Evolutionary conservation across 2,329 filamentous ascomycete genomes (phyloP).

Genomic region (Neocucurbitaria cava): DNA sequence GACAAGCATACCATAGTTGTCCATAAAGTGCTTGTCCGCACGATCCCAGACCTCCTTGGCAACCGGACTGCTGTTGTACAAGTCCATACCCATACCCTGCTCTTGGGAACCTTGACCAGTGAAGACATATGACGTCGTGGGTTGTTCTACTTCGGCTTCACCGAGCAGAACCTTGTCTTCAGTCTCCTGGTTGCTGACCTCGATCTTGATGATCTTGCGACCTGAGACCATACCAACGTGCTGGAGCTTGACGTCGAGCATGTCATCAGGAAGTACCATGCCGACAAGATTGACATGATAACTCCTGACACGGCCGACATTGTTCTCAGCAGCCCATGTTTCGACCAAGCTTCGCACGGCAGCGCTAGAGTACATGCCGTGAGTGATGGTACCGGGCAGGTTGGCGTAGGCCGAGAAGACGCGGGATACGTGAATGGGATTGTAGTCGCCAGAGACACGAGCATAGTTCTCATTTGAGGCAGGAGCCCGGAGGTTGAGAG

Average conservation of each 20-base stretch:
- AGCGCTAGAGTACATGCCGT: conserved; percentile 99
- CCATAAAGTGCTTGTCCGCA: conserved; percentile 96
- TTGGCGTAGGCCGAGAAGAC: conserved; percentile 97
- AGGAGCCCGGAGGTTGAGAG: conserved; percentile 86
- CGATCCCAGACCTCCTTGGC: conserved; percentile 92
- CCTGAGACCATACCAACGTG: conserved; percentile 97
- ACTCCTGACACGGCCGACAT: conserved; percentile 93
- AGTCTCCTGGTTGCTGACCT: conserved; percentile 92
- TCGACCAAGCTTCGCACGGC: conserved; percentile 95
- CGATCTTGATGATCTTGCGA: conserved; percentile 99
- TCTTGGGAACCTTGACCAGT: conserved; percentile 98
- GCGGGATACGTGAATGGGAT: conserved; percentile 97
- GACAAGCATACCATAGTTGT: conserved; percentile 82
- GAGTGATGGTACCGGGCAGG: conserved; percentile 94
- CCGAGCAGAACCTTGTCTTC: conserved; percentile 96
- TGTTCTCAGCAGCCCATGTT: conserved; percentile 99
- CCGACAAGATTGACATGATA: conserved; percentile 97
- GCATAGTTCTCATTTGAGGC: conserved; percentile 98
- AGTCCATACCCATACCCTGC: conserved; percentile 99
- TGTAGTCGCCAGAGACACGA: conserved; percentile 96
- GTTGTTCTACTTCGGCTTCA: conserved; percentile 97
- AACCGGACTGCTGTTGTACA: conserved; percentile 91
- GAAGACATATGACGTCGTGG: conserved; percentile 95
- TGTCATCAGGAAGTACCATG: conserved; percentile 97
- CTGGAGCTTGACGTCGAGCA: conserved; percentile 92